phyloP scores from a whole-genome alignment of 2,329 filamentous ascomycete genomes.

The Cercospora beticola region DNA sequence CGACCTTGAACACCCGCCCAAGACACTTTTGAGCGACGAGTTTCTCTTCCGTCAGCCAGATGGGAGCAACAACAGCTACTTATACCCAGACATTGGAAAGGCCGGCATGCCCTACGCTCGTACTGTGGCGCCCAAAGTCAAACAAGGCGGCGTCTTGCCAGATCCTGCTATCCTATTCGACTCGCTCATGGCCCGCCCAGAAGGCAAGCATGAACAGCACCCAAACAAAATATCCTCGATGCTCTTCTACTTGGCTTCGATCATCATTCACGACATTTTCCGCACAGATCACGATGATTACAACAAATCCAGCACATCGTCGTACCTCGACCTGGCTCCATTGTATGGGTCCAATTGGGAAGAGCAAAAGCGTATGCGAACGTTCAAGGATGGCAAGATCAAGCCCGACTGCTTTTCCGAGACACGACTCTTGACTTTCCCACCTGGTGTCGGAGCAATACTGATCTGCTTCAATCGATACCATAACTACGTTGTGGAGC shows the following conservation, averaged over 20 bases:
- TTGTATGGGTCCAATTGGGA: conserved; percentile 70
- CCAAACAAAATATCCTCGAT: conserved; percentile 72
- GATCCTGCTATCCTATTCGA: conserved; percentile 69
- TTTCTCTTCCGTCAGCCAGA: conserved; percentile 51
- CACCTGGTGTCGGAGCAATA: conserved; percentile 66
- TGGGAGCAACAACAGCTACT: conserved; percentile 57
- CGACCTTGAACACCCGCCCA: conserved; percentile 51
- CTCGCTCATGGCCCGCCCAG: conserved; percentile 61
- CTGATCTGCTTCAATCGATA: conserved; percentile 70
- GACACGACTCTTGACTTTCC: conserved; percentile 63
- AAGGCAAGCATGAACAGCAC: conserved; percentile 59
- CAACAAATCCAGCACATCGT: conserved; percentile 66
- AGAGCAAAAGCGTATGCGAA: conserved; percentile 65
- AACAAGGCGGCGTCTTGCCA: conserved; percentile 60
- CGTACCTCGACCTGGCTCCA: conserved; percentile 71
- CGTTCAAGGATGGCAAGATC: conserved; percentile 64
- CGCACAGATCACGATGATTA: conserved; percentile 63
- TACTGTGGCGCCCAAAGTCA: conserved; percentile 58
- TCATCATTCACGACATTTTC: conserved; percentile 64
- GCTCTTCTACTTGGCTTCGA: conserved; percentile 71
- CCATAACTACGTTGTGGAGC: conserved; percentile 81
- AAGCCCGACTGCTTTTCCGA: conserved; percentile 71
- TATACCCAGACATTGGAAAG: conserved; percentile 62
- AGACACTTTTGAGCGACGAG: conserved; percentile 45
- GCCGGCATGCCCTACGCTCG: conserved; percentile 69